These are phyloP conservation scores for Penstemon newberryi DNA, from an alignment of 257 asterid genomes.

Conservation along the genomic window DNA sequence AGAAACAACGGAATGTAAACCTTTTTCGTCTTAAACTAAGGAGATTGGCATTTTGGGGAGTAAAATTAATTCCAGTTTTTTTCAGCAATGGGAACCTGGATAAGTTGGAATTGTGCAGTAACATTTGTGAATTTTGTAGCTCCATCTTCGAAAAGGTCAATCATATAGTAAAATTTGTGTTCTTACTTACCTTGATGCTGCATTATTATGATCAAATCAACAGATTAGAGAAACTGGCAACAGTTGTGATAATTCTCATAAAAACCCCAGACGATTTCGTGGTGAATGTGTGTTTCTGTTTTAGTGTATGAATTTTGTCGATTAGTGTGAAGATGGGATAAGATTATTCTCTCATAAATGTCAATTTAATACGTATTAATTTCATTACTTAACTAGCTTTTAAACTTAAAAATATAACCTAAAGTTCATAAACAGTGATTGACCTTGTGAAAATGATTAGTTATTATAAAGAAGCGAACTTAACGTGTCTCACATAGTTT, in stretches of 20 bases:
- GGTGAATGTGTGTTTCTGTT: not conserved
- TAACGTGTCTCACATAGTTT: too few relatives aligned
- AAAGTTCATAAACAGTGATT: too few relatives aligned
- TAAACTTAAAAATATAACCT: too few relatives aligned
- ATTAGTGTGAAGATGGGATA: too few relatives aligned
- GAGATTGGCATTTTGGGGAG: conserved; percentile 5
- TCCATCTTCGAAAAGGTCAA: not conserved
- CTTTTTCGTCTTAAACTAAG: not conserved
- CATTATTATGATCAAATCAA: too few relatives aligned
- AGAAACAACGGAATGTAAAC: conserved; percentile 34
- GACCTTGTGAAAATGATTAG: too few relatives aligned
- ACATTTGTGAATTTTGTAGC: conserved; percentile 32
- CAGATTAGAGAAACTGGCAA: not conserved
- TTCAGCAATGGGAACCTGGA: conserved; percentile 23
- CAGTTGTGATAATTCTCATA: not conserved
- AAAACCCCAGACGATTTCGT: not conserved
- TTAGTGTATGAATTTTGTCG: too few relatives aligned
- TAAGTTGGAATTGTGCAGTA: conserved; percentile 35
- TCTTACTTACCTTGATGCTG: not conserved
- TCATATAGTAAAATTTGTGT: not conserved
- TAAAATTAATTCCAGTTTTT: not conserved
- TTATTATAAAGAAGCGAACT: too few relatives aligned
- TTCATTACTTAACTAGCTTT: too few relatives aligned
- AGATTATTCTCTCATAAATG: too few relatives aligned
- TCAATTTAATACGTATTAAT: too few relatives aligned